Base-by-base conservation (phyloP, 768 basidiomycete genomes). In the Gelatoporia subvermispora region DNA sequence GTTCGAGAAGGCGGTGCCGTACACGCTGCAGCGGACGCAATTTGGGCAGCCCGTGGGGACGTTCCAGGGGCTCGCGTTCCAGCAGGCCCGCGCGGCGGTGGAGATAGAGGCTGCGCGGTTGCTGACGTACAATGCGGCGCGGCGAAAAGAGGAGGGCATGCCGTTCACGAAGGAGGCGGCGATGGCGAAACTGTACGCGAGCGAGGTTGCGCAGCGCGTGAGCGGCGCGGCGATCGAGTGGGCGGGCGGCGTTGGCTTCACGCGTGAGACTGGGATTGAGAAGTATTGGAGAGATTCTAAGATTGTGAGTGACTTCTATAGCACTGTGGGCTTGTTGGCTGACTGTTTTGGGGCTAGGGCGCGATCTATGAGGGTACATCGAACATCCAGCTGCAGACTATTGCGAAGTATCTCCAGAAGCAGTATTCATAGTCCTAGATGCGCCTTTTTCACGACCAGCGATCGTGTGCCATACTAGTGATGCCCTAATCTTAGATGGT, bases 361-460 rank as follows among this genome's bases (percentile, higher is more conserved):
- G 88, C 89, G 2, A 92, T 93, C 45, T 93, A 93, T 58, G 91
- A 93, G 61, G 93, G 95, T 35, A 97, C 95, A 38, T 92, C 88
- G n/a, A 99, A 98, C 65, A 98, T 99, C 50, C 96, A 98, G 65
- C 72, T 97, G 28, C 85, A 94, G 68, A 99, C 96, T 0, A 96
- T 99, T 59, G 90, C 93, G 4, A 95, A 87, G 69, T 82, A 87
- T 53, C 78, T 95, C 47, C 88, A 93, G 66, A 90, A 89, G 68
- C 76, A 92, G 61, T 82, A 91, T 58, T 84, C 88, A 60, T 88
- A 48, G 38, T 35, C n/a, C n/a, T n/a, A n/a, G n/a, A n/a, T n/a
- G n/a, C n/a, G n/a, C n/a, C n/a, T n/a, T n/a, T n/a, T n/a, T n/a
- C n/a, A n/a, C n/a, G n/a, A n/a, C n/a, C n/a, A n/a, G n/a, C n/a